These are phyloP conservation scores for Dinochytrium kinnereticum DNA, from an alignment of 371 early-diverging fungal genomes.

Conservation along the genomic window DNA sequence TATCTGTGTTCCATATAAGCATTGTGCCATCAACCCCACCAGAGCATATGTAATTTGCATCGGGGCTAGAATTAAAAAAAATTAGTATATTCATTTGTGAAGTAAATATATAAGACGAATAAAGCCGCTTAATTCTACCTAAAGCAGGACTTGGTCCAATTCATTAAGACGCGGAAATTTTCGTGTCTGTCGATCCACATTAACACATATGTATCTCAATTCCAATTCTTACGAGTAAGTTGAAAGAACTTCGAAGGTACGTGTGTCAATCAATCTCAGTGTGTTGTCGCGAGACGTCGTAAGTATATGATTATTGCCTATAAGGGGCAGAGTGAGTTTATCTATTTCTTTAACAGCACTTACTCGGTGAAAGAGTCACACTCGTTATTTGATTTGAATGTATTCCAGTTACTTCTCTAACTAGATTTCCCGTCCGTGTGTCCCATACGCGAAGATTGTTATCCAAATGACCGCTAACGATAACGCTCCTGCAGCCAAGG, in stretches of 20 bases:
- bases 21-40: constrained; percentile 79
- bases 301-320: constrained; percentile 74
- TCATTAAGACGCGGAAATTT: constrained; percentile 77
- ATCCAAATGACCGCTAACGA: constrained; percentile 94
- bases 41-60: constrained; percentile 81
- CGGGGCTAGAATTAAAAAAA: constrained; percentile 66
- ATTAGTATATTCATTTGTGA: background rate
- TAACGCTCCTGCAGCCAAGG: constrained; percentile 55
- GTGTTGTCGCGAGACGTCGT: constrained; percentile 94
- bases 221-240: constrained; percentile 52
- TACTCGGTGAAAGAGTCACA: constrained; percentile 74
- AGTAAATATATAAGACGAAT: background rate
- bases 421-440: constrained; percentile 75
- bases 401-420: constrained; percentile 80
- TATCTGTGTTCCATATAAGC: constrained; percentile 75
- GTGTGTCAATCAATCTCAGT: constrained; percentile 79
- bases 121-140: constrained; percentile 16
- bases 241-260: constrained; percentile 74
- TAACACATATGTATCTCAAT: background rate
- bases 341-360: constrained; percentile 11
- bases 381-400: constrained; percentile 91
- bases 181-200: constrained; percentile 60
- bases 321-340: background rate
- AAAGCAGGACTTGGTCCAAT: constrained; percentile 88
- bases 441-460: constrained; percentile 92